Evolutionary conservation across 176 grass and related monocot species (phyloP).

Genomic region (Areca catechu): DNA sequence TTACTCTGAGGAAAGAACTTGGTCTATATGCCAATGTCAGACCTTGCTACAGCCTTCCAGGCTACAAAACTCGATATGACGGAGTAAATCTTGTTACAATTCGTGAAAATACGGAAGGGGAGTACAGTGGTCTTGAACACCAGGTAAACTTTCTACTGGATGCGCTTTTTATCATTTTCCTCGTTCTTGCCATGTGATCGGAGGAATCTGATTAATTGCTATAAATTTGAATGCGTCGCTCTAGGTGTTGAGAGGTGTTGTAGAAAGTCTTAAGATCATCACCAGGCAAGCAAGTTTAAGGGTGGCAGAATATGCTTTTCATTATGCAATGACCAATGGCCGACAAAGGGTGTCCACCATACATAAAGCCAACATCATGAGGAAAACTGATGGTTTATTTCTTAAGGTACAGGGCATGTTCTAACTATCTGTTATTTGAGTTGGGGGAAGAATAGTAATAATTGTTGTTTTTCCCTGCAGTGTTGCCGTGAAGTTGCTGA

Average conservation of each 20-base stretch:
- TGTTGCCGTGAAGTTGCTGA: conserved; percentile 97
- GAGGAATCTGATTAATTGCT: too few relatives aligned
- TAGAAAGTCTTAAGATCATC: conserved; percentile 99
- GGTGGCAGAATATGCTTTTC: conserved; percentile 98
- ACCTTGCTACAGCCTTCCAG: conserved; percentile 82
- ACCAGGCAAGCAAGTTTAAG: conserved; percentile 92
- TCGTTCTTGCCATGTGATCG: not conserved
- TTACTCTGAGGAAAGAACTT: conserved; percentile 90
- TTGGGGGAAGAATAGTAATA: conserved; percentile 5
- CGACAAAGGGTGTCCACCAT: conserved; percentile 88
- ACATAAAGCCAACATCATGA: conserved; percentile 99
- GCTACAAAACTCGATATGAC: conserved; percentile 95
- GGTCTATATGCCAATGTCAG: conserved; percentile 94
- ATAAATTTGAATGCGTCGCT: not conserved
- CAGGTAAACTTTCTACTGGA: conserved; percentile 37
- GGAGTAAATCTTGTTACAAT: conserved; percentile 95
- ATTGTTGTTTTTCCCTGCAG: conserved; percentile 34
- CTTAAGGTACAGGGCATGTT: conserved; percentile 51
- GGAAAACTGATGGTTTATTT: conserved; percentile 97
- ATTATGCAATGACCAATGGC: conserved; percentile 78
- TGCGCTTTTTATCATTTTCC: conserved; percentile 2
- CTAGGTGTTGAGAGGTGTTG: conserved; percentile 94
- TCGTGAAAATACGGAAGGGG: conserved; percentile 96
- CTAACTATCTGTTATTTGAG: not conserved
- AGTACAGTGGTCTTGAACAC: conserved; percentile 98